Evolutionary conservation across 2,329 filamentous ascomycete genomes (phyloP).

Genomic region (Plenodomus tracheiphilus): DNA sequence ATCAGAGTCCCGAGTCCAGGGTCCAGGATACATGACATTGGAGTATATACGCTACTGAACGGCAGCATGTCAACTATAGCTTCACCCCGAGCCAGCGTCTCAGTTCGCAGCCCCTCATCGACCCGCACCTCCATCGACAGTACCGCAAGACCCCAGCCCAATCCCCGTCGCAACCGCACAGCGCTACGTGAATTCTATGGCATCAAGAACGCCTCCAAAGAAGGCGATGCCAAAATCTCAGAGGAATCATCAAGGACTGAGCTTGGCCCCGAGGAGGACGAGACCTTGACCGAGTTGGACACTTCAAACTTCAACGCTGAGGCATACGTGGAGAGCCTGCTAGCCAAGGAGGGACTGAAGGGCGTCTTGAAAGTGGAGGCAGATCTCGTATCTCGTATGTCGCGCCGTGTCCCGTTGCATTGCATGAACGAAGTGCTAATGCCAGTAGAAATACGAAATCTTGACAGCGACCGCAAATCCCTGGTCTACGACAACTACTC

Average conservation of each 20-base stretch:
- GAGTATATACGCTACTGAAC: background rate
- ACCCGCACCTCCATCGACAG: constrained; percentile 73
- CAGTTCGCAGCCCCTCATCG: constrained; percentile 68
- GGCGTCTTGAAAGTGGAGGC: constrained; percentile 73
- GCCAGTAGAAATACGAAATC: constrained; percentile 71
- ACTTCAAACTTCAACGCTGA: constrained; percentile 70
- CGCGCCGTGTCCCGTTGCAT: background rate
- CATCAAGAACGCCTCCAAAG: constrained; percentile 58
- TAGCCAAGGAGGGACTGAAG: constrained; percentile 66
- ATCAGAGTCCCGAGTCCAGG: background rate
- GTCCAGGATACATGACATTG: background rate
- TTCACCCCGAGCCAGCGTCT: constrained; percentile 63
- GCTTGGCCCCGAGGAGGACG: constrained; percentile 54
- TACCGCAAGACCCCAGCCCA: constrained; percentile 45
- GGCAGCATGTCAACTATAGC: constrained; percentile 60
- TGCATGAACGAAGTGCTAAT: constrained; percentile 1
- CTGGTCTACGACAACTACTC: constrained; percentile 98
- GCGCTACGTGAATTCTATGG: constrained; percentile 96
- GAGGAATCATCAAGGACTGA: constrained; percentile 35
- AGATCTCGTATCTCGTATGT: constrained; percentile 60
- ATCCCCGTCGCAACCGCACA: constrained; percentile 69
- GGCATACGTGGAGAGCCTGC: constrained; percentile 65
- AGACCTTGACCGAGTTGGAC: constrained; percentile 71
- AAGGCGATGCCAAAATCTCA: constrained; percentile 34
- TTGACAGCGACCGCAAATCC: constrained; percentile 96